Evolutionary conservation across 2,329 filamentous ascomycete genomes (phyloP), one percentile per base, ranked within the genome.

Genomic region (Fusarium praegraminearum): DNA sequence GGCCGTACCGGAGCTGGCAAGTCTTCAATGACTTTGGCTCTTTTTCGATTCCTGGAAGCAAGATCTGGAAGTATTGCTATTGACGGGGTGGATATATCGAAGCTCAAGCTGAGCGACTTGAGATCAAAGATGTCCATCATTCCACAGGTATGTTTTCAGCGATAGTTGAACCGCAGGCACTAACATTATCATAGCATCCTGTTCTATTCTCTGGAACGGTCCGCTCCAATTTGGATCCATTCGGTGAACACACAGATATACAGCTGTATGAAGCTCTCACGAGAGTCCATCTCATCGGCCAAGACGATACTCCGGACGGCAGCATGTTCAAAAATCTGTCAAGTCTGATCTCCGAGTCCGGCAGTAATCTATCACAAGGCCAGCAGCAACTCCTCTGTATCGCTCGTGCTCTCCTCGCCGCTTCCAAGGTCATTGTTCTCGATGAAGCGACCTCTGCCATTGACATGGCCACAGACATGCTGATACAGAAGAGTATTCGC

Each of bases 171-270:
- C 13, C 16, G 10, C 12, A 28, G 13, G 10, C 2, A 7, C 24
- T 51, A 12, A 51, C 18, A 20, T 26, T 5, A 26, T 18, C 5
- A 1, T 90, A 84, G 91, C 94, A 72, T n/a, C 92, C 92, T 0
- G 91, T 94, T 0, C 84, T 95, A 7, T 94, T 95, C 79, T 92
- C 89, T 1, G 93, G 93, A 18, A 93, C 91, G 0, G 82, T 95
- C 15, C 85, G 92, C 32, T 88, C 84, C 33, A 95, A 94, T 73
- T 83, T 95, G 7, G 92, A 95, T 75, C 55, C 55, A 4, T 60
- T 51, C 16, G 22, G 44, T 2, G 41, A 33, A n/a, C 33, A 62
- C 24, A 60, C 44, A 5, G 55, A 62, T 3, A 32, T n/a, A 1
- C 33, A 44, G 6, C 36, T 60, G 13, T 52, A 43, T 3, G 20